phyloP scores from a whole-genome alignment of 2,329 filamentous ascomycete genomes.

The Reticulascus tulasneorum region DNA sequence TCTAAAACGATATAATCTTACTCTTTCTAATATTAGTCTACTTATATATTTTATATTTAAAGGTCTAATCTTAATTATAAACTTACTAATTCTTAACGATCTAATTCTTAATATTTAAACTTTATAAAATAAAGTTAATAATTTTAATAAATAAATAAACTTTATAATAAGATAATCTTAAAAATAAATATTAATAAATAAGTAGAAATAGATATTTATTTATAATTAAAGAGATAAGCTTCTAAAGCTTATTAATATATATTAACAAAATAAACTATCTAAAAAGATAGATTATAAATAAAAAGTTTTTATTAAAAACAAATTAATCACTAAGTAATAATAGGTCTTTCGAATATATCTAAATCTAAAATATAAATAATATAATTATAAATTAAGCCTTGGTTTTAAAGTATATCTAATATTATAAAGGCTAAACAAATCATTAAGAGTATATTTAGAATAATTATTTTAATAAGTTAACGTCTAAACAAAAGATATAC shows the following conservation, averaged over 20 bases:
- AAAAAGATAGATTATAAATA: neutral
- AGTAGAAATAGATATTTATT: neutral
- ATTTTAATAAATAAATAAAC: neutral
- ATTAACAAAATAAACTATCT: neutral
- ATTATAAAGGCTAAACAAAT: neutral
- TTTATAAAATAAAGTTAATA: neutral
- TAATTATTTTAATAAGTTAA: neutral
- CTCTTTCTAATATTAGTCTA: neutral
- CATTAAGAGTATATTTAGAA: neutral
- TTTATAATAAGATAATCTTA: neutral
- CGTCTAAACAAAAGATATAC: neutral
- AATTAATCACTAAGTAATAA: neutral
- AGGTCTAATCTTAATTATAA: neutral
- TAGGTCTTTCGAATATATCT: neutral
- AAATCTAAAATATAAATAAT: neutral
- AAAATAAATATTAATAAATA: neutral
- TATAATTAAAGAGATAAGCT: too few species aligned
- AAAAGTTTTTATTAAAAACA: neutral
- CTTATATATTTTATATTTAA: neutral
- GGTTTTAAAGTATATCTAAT: neutral
- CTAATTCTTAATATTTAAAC: neutral
- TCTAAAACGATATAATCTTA: neutral
- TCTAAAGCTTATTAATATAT: neutral
- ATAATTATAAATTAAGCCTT: neutral
- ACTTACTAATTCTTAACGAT: neutral